A percentile compares a stretch with the other conserved stretches of the same genome.
Conservation (phyloP, 352 stramenopile species). For the Globisporangium recalcitrans region DNA sequence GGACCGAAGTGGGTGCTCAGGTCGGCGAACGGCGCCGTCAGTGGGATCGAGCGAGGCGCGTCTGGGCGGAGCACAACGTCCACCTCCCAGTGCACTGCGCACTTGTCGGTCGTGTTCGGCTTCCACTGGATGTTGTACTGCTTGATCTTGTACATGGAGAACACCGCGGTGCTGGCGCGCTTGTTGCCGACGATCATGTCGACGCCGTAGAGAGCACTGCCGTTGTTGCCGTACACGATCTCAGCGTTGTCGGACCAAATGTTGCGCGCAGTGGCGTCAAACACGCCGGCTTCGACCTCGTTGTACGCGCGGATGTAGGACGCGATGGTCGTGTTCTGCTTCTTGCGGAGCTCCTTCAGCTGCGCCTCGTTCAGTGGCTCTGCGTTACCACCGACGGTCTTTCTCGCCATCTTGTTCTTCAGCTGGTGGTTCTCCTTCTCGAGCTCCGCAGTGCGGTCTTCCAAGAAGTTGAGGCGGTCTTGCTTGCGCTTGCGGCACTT, state of each 20-base stretch:
- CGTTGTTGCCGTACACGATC: slow-evolving; percentile 58
- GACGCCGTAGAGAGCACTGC: slow-evolving; percentile 41
- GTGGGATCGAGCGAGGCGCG: slow-evolving; percentile 45
- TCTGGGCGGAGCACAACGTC: slow-evolving; percentile 48
- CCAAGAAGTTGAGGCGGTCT: slow-evolving; percentile 82
- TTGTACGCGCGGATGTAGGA: slow-evolving; percentile 77
- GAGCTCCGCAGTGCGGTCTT: slow-evolving; percentile 77
- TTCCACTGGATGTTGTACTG: slow-evolving; percentile 82
- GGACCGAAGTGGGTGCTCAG: slow-evolving; percentile 40
- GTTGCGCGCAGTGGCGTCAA: slow-evolving; percentile 42
- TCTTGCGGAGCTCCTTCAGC: slow-evolving; percentile 74
- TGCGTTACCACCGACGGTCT: slow-evolving; percentile 27
- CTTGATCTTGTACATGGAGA: slow-evolving; percentile 78
- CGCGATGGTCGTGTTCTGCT: slow-evolving; percentile 71
- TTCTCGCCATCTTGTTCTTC: slow-evolving; percentile 72
- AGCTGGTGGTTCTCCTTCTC: slow-evolving; percentile 80
- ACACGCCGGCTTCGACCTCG: slow-evolving; percentile 39
- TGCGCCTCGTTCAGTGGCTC: slow-evolving; percentile 51
- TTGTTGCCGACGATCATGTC: slow-evolving; percentile 64
- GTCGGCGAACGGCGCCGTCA: slow-evolving; percentile 63
- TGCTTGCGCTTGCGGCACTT: slow-evolving; percentile 88
- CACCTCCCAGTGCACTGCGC: slow-evolving; percentile 69
- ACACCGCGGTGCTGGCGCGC: slow-evolving; percentile 48
- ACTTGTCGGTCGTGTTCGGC: slow-evolving; percentile 57
- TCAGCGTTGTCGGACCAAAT: slow-evolving; percentile 68